These are phyloP conservation scores for Aurantiochytrium sp. DNA, from an alignment of 108 stramenopile species.

Conservation along the genomic window DNA sequence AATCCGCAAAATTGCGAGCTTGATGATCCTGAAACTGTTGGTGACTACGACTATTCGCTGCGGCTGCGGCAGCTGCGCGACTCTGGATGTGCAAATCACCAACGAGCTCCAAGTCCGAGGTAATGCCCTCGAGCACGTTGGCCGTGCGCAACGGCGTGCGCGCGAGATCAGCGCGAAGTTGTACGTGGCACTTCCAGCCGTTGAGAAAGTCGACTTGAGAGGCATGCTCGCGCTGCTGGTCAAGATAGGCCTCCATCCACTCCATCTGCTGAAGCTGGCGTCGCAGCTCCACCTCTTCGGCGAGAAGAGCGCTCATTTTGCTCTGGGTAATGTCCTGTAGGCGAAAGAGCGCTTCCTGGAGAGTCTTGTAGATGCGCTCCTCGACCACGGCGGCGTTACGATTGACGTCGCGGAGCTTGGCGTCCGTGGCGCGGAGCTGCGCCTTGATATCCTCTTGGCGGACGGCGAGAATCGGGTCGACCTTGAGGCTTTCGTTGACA, in stretches of 20 bases:
- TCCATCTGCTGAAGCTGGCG: conserved; percentile 21
- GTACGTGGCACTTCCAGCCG: conserved; percentile 20
- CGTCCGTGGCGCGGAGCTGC: neutral
- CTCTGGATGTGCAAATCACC: neutral
- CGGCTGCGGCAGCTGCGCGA: neutral
- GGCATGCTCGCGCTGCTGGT: neutral
- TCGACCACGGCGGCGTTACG: conserved; percentile 11
- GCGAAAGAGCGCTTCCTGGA: conserved; percentile 13
- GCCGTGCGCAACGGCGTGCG: neutral
- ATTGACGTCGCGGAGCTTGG: conserved; percentile 15
- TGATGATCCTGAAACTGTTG: neutral
- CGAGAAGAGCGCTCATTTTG: conserved; percentile 19
- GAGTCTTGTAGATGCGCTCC: conserved; percentile 17
- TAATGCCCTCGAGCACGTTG: neutral
- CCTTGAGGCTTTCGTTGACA: neutral
- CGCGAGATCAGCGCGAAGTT: neutral
- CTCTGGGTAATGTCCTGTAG: conserved; percentile 11
- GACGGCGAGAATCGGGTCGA: conserved; percentile 13
- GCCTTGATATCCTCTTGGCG: neutral
- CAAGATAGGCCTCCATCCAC: conserved; percentile 15
- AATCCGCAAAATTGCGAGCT: neutral
- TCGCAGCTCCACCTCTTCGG: conserved; percentile 25
- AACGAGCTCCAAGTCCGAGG: conserved; percentile 13
- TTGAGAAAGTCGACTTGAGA: conserved; percentile 17
- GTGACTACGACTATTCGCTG: neutral